Conservation (phyloP, 805 yeast genomes). For the Metschnikowia cubensis region DNA sequence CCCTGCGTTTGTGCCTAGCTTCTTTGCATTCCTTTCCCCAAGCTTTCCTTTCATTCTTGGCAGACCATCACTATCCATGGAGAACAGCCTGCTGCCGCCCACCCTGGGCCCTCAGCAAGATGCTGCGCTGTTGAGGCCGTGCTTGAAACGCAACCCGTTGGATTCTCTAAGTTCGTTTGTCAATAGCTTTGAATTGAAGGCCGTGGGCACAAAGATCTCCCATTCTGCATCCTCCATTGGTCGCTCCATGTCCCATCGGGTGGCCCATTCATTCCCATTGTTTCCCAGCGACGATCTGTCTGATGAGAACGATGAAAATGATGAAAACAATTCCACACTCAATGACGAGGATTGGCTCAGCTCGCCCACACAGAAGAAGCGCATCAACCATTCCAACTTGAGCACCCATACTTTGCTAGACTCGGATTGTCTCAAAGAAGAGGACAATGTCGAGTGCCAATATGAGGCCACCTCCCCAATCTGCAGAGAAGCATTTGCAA, state of each 20-base stretch:
- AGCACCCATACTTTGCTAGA: conserved; percentile 3
- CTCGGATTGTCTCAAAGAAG: not conserved
- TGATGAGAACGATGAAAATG: conserved; percentile 11
- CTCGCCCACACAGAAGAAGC: conserved; percentile 16
- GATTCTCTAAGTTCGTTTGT: conserved; percentile 16
- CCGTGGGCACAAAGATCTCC: conserved; percentile 13
- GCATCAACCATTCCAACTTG: conserved; percentile 3
- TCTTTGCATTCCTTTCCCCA: not conserved
- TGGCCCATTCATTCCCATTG: conserved; percentile 9
- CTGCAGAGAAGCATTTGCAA: conserved; percentile 9
- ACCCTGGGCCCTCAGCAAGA: not conserved
- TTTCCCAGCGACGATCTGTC: conserved; percentile 10
- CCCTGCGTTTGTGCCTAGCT: conserved; percentile 2
- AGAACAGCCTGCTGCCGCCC: not conserved
- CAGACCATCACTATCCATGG: not conserved
- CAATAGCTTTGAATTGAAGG: conserved; percentile 15
- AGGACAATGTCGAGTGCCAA: not conserved
- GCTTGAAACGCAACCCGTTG: conserved; percentile 10
- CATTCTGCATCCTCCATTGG: conserved; percentile 13
- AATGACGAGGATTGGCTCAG: conserved; percentile 18
- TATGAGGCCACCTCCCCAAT: not conserved
- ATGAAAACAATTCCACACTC: conserved; percentile 17
- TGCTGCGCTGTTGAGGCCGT: not conserved
- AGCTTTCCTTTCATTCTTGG: too few species aligned
- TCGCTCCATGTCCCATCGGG: conserved; percentile 10